phyloP scores from a whole-genome alignment of 2,329 filamentous ascomycete genomes.

The Cladosporium sp. region DNA sequence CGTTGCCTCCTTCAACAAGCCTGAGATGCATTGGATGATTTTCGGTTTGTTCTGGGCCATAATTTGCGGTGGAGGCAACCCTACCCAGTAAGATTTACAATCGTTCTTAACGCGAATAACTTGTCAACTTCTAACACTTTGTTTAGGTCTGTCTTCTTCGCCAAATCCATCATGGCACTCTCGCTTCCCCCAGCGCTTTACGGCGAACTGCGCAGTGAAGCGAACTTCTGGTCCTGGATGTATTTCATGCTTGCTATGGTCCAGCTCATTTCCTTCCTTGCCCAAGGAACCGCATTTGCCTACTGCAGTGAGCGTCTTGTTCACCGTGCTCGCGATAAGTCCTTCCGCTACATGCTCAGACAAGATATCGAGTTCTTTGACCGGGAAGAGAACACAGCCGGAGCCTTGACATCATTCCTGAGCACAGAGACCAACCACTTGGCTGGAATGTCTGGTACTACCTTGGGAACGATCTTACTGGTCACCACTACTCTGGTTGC shows the following conservation, averaged over 20 bases:
- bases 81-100: no score
- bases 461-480: conserved; percentile 81
- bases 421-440: conserved; percentile 88
- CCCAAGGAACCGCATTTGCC: conserved; percentile 75
- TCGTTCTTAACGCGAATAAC: no score
- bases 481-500: conserved; percentile 77
- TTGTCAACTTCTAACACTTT: no score
- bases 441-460: conserved; percentile 82
- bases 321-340: conserved; percentile 76
- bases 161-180: conserved; percentile 79
- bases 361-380: conserved; percentile 96
- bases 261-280: conserved; percentile 67
- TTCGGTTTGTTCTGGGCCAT: conserved; percentile 72
- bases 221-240: conserved; percentile 87
- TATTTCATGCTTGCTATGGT: conserved; percentile 80
- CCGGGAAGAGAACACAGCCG: conserved; percentile 82
- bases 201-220: conserved; percentile 64
- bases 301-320: conserved; percentile 84
- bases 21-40: conserved; percentile 72
- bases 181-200: conserved; percentile 55
- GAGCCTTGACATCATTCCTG: conserved; percentile 83
- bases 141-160: conserved; percentile 71
- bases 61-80: conserved; percentile 68
- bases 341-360: conserved; percentile 84
- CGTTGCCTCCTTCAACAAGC: conserved; percentile 75